phyloP scores from a whole-genome alignment of 2,329 filamentous ascomycete genomes.

The Sporothrix euskadiensis region DNA sequence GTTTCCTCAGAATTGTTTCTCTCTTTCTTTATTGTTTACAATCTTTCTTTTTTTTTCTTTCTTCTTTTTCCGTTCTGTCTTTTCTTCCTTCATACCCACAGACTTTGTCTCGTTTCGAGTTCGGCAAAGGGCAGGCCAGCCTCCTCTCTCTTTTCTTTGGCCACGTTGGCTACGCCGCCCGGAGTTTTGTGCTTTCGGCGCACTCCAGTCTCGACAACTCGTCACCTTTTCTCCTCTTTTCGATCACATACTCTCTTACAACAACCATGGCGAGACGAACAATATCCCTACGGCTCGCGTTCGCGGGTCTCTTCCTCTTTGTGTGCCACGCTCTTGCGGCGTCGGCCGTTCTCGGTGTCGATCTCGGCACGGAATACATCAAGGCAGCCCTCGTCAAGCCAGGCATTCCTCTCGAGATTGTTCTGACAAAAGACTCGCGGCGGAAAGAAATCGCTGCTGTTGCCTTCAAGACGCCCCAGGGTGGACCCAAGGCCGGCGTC shows the following conservation, averaged over 20 bases:
- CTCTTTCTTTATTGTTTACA: neutral
- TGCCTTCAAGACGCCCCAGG: constrained; percentile 83
- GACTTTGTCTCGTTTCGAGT: neutral
- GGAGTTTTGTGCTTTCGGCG: neutral
- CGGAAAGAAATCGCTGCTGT: constrained; percentile 91
- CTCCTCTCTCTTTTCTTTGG: neutral
- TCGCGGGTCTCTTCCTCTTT: constrained; percentile 47
- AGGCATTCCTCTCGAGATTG: constrained; percentile 94
- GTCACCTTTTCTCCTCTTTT: neutral
- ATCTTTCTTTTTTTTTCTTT: neutral
- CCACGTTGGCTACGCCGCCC: neutral
- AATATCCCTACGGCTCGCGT: constrained; percentile 41
- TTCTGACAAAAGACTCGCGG: constrained; percentile 95
- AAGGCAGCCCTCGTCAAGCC: constrained; percentile 96
- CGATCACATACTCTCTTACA: neutral
- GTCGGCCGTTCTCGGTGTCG: constrained; percentile 83
- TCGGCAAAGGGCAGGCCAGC: neutral
- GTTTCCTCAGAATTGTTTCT: neutral
- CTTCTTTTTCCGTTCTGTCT: neutral
- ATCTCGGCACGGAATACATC: constrained; percentile 94
- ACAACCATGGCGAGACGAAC: constrained; percentile 43
- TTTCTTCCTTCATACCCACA: neutral
- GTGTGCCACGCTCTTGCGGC: constrained; percentile 53
- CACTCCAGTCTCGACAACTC: neutral
- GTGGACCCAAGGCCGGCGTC: constrained; percentile 60